A percentile compares a stretch with the other conserved stretches of the same genome.
These are phyloP conservation scores for Cryptosporidium baileyi DNA, from an alignment of 169 alveolate genomes.

Conservation along the genomic window DNA sequence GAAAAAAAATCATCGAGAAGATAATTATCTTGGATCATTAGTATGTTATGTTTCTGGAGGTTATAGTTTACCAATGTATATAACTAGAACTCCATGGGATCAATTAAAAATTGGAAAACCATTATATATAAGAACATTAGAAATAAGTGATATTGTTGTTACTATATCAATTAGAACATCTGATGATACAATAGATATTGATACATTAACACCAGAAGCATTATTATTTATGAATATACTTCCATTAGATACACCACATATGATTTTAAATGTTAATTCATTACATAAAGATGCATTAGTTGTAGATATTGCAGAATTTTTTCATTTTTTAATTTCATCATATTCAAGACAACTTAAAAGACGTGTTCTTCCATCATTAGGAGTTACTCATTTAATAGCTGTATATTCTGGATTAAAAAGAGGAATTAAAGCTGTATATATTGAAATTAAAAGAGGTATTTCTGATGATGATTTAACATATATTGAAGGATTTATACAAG, in stretches of 20 bases:
- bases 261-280: slow-evolving; percentile 83
- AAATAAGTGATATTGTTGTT: slow-evolving; percentile 82
- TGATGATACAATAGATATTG: slow-evolving; percentile 78
- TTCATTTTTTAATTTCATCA: slow-evolving; percentile 80
- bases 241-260: slow-evolving; percentile 91
- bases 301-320: slow-evolving; percentile 83
- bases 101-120: slow-evolving; percentile 78
- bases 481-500: slow-evolving; percentile 86
- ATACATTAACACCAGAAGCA: slow-evolving; percentile 76
- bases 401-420: slow-evolving; percentile 82
- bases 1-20: not conserved
- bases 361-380: slow-evolving; percentile 88
- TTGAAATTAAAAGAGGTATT: slow-evolving; percentile 81
- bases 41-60: slow-evolving; percentile 68
- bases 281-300: slow-evolving; percentile 78
- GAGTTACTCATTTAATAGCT: slow-evolving; percentile 88
- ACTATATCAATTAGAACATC: slow-evolving; percentile 87
- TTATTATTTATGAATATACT: slow-evolving; percentile 86
- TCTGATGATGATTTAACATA: slow-evolving; percentile 74
- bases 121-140: slow-evolving; percentile 79
- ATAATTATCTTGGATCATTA: slow-evolving; percentile 26
- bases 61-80: slow-evolving; percentile 56
- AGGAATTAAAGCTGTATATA: slow-evolving; percentile 79
- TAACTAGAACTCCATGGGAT: slow-evolving; percentile 71
- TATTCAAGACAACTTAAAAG: slow-evolving; percentile 87